Conservation (phyloP, 257 asterid species). For the Leonotis leonurus region DNA sequence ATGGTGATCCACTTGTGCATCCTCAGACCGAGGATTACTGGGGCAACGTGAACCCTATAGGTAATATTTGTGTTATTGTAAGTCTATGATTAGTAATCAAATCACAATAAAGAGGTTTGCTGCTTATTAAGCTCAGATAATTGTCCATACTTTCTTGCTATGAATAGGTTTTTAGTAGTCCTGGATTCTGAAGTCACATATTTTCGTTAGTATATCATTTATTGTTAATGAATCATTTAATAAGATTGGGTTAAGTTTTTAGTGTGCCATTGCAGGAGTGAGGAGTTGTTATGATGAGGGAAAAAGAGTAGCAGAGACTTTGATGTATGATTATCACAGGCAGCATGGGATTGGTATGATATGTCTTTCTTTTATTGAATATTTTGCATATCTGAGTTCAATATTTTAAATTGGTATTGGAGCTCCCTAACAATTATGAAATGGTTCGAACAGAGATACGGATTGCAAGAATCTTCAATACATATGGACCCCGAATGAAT, state of each 20-base stretch:
- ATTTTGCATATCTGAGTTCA: background rate
- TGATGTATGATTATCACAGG: slow-evolving; percentile 95
- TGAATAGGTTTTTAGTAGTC: background rate
- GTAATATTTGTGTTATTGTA: slow-evolving; percentile 26
- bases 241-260: background rate
- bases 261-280: slow-evolving; percentile 54
- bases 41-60: slow-evolving; percentile 99
- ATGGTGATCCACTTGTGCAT: slow-evolving; percentile 91
- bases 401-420: background rate
- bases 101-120: background rate
- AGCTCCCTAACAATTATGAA: slow-evolving; percentile 11
- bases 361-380: background rate
- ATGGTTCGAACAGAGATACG: slow-evolving; percentile 51
- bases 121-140: background rate
- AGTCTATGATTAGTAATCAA: background rate
- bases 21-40: slow-evolving; percentile 96
- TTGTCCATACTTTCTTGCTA: background rate
- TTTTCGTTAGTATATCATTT: background rate
- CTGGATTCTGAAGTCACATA: no score
- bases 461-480: slow-evolving; percentile 90
- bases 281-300: slow-evolving; percentile 97
- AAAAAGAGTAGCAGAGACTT: slow-evolving; percentile 87
- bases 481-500: slow-evolving; percentile 97
- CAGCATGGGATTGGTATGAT: slow-evolving; percentile 80
- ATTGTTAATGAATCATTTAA: background rate